Base-by-base conservation (phyloP, 768 basidiomycete genomes). In the Boletales sp. region DNA sequence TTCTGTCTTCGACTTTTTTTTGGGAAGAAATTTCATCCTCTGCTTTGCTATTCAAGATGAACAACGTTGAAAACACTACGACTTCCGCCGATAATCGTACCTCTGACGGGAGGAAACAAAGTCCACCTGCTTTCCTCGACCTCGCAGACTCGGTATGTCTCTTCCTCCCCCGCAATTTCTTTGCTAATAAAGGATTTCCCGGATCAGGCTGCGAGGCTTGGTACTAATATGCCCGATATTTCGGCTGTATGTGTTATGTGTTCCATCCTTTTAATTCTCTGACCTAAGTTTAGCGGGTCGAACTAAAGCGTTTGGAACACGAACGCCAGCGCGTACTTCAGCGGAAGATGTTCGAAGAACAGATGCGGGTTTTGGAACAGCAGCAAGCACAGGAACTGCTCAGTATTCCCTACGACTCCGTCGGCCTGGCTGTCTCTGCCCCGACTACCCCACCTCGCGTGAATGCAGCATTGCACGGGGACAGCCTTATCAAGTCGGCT, bases 331-430 rank as follows among this genome's bases (percentile, higher is more conserved):
- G 94, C 54, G 73, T 73, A 35, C 67, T 90, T 38, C 94, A 95
- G 67, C 86, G 93, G 65, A 87, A 84, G 70, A 71, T 90, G 61
- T 98, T 97, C 69, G 94, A 98, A 71, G 91, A 95, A 61, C 93
- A 96, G 72, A 96, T 96, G 94, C 86, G 87, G 48, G 84, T 79
- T 47, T 80, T 98, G 56, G 94, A 97, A 72, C 86, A 87, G 56
- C 86, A 92, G 68, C 94, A 98, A 71, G 84, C 83, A 12, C 86
- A 88, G 57, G 90, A 93, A 65, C 78, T 93, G 35, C 82, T 94
- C 61, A 80, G 69, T 57, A 78, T 91, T 59, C 87, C 87, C 33
- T 81, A 79, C 63, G 86, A 87, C 53, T 55, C 78, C n/a, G 72
- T 72, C 53, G 74, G 74, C 60, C 68, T 93, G 41, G 91, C 93